Percentiles rank a stretch among this genome's conserved stretches.
Evolutionary conservation across 2,329 filamentous ascomycete genomes (phyloP).

Genomic region (Fusarium clavum): DNA sequence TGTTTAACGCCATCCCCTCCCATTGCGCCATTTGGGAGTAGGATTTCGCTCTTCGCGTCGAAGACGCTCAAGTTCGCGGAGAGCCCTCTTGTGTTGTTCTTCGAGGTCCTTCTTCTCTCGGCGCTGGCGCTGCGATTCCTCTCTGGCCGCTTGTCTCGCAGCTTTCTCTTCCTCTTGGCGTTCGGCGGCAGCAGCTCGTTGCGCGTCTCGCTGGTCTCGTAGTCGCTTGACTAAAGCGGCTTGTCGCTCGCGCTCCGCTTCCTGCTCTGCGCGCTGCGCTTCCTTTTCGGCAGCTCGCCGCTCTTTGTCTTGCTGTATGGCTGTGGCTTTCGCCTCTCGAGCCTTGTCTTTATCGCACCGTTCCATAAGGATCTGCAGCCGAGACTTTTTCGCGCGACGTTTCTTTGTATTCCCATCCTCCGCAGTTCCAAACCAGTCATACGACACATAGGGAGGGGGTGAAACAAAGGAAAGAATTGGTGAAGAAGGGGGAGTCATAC

Average conservation of each 20-base stretch:
- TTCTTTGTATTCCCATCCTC: slow-evolving; percentile 27
- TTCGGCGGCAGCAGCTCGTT: slow-evolving; percentile 29
- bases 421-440: slow-evolving; percentile 51
- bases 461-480: slow-evolving; percentile 29
- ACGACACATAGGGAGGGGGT: slow-evolving; percentile 46
- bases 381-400: slow-evolving; percentile 33
- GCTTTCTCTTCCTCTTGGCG: slow-evolving; percentile 33
- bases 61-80: slow-evolving; percentile 29
- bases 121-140: slow-evolving; percentile 31
- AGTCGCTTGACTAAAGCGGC: slow-evolving; percentile 27
- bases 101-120: slow-evolving; percentile 28
- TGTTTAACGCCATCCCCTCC: slow-evolving; percentile 36
- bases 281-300: slow-evolving; percentile 28
- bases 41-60: slow-evolving; percentile 30
- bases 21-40: slow-evolving; percentile 38
- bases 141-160: slow-evolving; percentile 27
- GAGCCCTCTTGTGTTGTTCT: slow-evolving; percentile 21
- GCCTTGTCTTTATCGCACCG: slow-evolving; percentile 42
- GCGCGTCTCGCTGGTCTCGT: slow-evolving; percentile 30
- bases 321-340: slow-evolving; percentile 29
- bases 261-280: slow-evolving; percentile 32
- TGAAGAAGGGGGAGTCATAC: slow-evolving; percentile 62
- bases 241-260: slow-evolving; percentile 32
- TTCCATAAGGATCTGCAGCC: slow-evolving; percentile 38
- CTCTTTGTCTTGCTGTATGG: slow-evolving; percentile 16